Base-by-base conservation (phyloP, 2,329 filamentous ascomycete genomes). In the Xylaria sp. region DNA sequence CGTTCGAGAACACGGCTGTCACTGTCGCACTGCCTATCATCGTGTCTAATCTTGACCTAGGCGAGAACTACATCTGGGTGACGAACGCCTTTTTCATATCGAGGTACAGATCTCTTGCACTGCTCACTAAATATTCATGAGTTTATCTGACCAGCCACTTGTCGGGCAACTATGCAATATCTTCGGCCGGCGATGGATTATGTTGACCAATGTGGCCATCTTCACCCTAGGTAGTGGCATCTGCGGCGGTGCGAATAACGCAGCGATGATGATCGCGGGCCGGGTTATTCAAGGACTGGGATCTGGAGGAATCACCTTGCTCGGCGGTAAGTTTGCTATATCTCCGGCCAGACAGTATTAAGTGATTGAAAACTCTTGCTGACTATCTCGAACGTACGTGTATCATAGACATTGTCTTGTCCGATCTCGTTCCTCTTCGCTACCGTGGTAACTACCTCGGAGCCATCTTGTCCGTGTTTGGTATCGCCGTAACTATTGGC, bases 391-490 rank as follows among this genome's bases (percentile, higher is more conserved):
- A 7, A 20, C 46, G 18, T 23, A 48, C 20, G 18, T 48, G 10
- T 18, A 48, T 48, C 5, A 48, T 23, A 48, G 46, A 48, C 48
- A 55, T 46, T n/a, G n/a, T 46, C 18, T 3, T 65, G 28, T 41
- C 25, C 9, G 63, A 55, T 18, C 48, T 65, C 1, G 56, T 65
- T 2, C 63, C 63, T 1, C 23, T 65, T 1, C 56, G 55, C 25
- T 25, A 10, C 0, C 55, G 56, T 20, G 48, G 46, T 3, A 54
- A 65, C 18, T 54, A 54, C 23, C 10, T 57, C 2, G 56, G 25
- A 2, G 18, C 36, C 12, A 49, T 65, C 25, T 4, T 65, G 7
- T 33, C 63, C n/a, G 48, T 65, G 1, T 60, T 54, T 15, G 56
- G 63, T 1, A 39, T 60, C 8, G 63, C 10, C 2, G 0, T 18